Percentiles rank a stretch among this genome's conserved stretches.
Evolutionary conservation across 148 eudicot genomes (phyloP).

Genomic region (Oxyria digyna): DNA sequence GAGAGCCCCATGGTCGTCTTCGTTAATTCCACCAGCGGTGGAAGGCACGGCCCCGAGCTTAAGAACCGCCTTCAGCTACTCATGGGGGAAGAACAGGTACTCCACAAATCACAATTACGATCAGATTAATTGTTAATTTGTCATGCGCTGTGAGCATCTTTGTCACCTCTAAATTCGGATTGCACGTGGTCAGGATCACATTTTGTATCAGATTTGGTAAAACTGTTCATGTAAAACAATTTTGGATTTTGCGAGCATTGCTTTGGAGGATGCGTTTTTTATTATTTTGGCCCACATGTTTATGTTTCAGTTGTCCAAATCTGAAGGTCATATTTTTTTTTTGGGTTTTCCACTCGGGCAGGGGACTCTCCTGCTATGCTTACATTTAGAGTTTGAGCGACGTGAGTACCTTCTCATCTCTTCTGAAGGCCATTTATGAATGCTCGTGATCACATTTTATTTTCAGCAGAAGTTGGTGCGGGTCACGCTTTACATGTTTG

Average conservation of each 20-base stretch:
- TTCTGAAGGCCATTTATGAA: no score
- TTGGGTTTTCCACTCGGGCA: no score
- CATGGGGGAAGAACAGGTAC: conserved; percentile 86
- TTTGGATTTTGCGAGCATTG: no score
- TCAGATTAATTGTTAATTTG: not conserved
- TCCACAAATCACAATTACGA: not conserved
- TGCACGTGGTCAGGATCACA: conserved; percentile 1
- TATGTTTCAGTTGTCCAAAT: not conserved
- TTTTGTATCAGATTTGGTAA: not conserved
- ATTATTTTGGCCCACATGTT: not conserved
- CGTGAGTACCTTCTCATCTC: no score
- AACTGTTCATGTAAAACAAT: not conserved
- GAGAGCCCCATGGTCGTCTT: conserved; percentile 67
- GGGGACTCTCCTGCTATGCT: no score
- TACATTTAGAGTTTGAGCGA: no score
- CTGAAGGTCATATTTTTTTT: no score
- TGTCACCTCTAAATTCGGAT: conserved; percentile 1
- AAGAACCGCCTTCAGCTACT: conserved; percentile 52
- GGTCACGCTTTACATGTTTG: no score
- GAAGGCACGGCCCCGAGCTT: conserved; percentile 69
- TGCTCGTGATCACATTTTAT: not conserved
- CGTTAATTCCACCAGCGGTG: conserved; percentile 79
- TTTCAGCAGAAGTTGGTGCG: not conserved
- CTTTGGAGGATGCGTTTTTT: no score
- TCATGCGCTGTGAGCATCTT: not conserved